Conservation (phyloP, 1,284 basidiomycete genomes). For the Butyriboletus regius region DNA sequence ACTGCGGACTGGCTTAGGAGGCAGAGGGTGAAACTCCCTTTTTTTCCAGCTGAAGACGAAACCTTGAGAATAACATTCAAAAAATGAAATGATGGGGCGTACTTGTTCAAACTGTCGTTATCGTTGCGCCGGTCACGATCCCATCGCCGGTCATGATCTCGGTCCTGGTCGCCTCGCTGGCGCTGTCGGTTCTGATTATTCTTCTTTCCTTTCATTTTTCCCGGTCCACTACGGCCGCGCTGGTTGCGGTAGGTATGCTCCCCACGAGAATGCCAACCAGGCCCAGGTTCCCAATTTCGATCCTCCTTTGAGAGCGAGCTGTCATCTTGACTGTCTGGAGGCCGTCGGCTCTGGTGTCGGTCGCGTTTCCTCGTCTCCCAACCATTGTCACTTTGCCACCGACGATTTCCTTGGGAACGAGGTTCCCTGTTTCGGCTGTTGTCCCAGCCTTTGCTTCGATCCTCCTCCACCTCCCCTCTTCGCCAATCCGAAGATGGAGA, state of each 20-base stretch:
- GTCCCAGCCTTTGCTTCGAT: constrained; percentile 30
- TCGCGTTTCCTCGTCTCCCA: constrained; percentile 36
- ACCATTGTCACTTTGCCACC: constrained; percentile 36
- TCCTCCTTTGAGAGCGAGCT: constrained; percentile 31
- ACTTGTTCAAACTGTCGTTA: constrained; percentile 67
- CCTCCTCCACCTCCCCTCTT: constrained; percentile 27
- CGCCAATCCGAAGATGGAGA: constrained; percentile 42
- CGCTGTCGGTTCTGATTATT: constrained; percentile 41
- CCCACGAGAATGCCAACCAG: constrained; percentile 47
- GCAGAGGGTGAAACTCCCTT: constrained; percentile 38
- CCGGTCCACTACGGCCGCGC: constrained; percentile 36
- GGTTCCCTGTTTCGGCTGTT: constrained; percentile 20
- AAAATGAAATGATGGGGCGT: constrained; percentile 20
- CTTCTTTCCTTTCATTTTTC: constrained; percentile 34
- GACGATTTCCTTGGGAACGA: constrained; percentile 30
- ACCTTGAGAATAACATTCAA: not conserved
- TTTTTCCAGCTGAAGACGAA: constrained; percentile 43
- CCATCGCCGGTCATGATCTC: constrained; percentile 37
- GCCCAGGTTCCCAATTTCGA: constrained; percentile 59
- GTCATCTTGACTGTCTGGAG: constrained; percentile 29
- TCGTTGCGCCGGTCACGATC: constrained; percentile 59
- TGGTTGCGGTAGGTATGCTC: constrained; percentile 34
- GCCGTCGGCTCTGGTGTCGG: constrained; percentile 29
- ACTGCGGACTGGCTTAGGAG: constrained; percentile 32
- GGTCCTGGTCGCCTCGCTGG: constrained; percentile 45